Percentiles rank a stretch among this genome's conserved stretches.
phyloP scores from a whole-genome alignment of 768 basidiomycete genomes.

The Collybiopsis luxurians region DNA sequence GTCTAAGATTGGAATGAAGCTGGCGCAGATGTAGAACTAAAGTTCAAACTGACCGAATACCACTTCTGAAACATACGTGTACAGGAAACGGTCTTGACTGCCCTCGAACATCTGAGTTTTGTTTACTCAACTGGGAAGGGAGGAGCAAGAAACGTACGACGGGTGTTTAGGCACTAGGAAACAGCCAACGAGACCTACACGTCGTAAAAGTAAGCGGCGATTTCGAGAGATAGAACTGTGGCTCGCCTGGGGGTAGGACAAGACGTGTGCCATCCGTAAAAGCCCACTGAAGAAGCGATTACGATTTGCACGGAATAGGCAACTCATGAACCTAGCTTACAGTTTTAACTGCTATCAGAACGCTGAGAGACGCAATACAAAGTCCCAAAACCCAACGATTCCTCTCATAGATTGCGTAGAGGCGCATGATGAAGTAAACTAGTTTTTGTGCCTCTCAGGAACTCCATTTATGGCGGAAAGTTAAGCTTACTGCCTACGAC shows the following conservation, averaged over 20 bases:
- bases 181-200: neutral
- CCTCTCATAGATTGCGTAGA: neutral
- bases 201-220: neutral
- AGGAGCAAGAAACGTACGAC: neutral
- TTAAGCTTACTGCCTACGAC: neutral
- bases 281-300: neutral
- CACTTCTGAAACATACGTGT: neutral
- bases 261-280: neutral
- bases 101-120: neutral
- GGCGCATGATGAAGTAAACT: neutral
- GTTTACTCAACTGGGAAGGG: neutral
- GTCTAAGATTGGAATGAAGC: neutral
- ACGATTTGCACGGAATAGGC: neutral
- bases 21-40: neutral
- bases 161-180: neutral
- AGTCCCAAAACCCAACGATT: neutral
- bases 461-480: neutral
- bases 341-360: neutral
- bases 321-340: neutral
- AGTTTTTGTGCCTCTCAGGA: neutral
- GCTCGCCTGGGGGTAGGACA: neutral
- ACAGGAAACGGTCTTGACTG: neutral
- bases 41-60: neutral
- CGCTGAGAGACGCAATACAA: neutral
- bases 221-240: neutral